Conservation (phyloP, 192 early-diverging fungal species). For the Backusella westeae region DNA sequence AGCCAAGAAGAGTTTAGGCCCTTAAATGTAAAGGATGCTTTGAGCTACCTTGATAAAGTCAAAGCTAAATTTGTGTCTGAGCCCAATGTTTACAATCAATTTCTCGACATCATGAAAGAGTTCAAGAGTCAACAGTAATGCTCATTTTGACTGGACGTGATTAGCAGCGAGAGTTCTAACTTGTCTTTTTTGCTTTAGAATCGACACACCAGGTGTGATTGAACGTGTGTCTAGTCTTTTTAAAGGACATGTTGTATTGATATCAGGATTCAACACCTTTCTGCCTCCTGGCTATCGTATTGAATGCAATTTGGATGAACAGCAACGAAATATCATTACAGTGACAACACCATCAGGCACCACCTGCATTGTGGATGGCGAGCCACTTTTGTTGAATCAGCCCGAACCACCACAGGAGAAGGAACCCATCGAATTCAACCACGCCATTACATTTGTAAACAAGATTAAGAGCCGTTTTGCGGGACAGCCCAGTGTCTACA, state of each 20-base stretch:
- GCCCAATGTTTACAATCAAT: slow-evolving; percentile 92
- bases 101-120: slow-evolving; percentile 98
- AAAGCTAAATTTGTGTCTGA: slow-evolving; percentile 84
- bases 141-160: not conserved
- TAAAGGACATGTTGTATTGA: slow-evolving; percentile 80
- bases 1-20: slow-evolving; percentile 37
- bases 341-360: slow-evolving; percentile 83
- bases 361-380: slow-evolving; percentile 42
- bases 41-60: slow-evolving; percentile 93
- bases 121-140: slow-evolving; percentile 86
- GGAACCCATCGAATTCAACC: slow-evolving; percentile 91
- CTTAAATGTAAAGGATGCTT: slow-evolving; percentile 87
- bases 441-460: slow-evolving; percentile 98
- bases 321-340: slow-evolving; percentile 68
- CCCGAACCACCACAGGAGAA: slow-evolving; percentile 32
- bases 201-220: slow-evolving; percentile 85
- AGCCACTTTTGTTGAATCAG: slow-evolving; percentile 8
- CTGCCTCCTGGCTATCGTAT: slow-evolving; percentile 96
- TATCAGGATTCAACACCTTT: slow-evolving; percentile 99
- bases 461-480: slow-evolving; percentile 93
- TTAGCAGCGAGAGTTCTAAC: slow-evolving; percentile 12
- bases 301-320: slow-evolving; percentile 77
- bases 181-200: slow-evolving; percentile 38
- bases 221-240: slow-evolving; percentile 93
- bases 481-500: slow-evolving; percentile 89